Evolutionary conservation across 2,329 filamentous ascomycete species (phyloP), one percentile per base, ranked within the genome.

Genomic region (Sporothrix euskadiensis): DNA sequence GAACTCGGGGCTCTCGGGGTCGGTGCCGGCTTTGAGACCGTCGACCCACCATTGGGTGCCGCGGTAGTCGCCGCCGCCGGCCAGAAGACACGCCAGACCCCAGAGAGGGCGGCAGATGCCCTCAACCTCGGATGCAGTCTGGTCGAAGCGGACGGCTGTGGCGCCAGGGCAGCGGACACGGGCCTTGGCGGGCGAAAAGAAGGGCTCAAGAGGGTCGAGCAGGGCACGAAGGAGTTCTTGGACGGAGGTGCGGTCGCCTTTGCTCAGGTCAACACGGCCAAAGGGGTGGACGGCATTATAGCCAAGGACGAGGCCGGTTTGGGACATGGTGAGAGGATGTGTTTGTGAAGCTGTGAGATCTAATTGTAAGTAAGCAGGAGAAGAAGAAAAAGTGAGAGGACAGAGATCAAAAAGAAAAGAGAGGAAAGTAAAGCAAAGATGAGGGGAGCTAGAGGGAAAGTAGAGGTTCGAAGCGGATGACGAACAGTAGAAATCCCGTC

Each of bases 141-240:
- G 90, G 79, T 94, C 92, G 80, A 94, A 94, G 35, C 91, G 85
- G 26, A 93, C 92, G 22, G 91, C 91, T 0, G 91, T 93, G 16
- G 87, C 88, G 5, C 92, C 92, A 0, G 87, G 87, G 32, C 90
- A 87, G 78, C 88, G 89, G 65, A 94, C 86, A 65, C 91, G 85
- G 12, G 90, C 88, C 78, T 88, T 87, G 59, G 84, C 79, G 0
- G 89, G 88, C 0, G 92, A 94, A 81, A 93, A 92, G 81, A 92
- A 92, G 2, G 89, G 87, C 74, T 90, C 85, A 5, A 94, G 84
- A 9, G 92, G 92, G 77, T 92, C 89, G 35, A 94, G 87, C 10
- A 94, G 84, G 3, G 89, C 86, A 52, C 83, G 82, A 16, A 91
- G 85, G 12, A 90, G 88, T 68, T 87, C 81, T 77, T 91, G 88